Base-by-base conservation (phyloP, 2,329 filamentous ascomycete species). In the Lachnellula subtilissima region DNA sequence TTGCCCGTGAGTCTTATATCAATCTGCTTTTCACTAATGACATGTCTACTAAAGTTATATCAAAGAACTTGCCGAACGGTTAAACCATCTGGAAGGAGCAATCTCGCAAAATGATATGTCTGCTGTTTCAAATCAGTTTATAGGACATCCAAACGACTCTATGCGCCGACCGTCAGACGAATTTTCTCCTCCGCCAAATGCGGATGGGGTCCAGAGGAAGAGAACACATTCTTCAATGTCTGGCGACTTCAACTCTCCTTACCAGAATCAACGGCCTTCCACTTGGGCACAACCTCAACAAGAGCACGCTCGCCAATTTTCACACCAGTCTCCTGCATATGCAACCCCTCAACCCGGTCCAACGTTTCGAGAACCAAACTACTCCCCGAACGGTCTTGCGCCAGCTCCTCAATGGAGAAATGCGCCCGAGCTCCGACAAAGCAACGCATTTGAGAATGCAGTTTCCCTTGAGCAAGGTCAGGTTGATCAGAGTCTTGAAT, bases 31-130 rank as follows among this genome's bases (percentile, higher is more conserved):
- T 32, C 50, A 39, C 57, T 62, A 45, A 64, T 59, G 56, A 36
- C 46, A 47, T 46, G 57, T 57, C 28, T 45, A 28, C 25, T 32
- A 51, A 65, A 89, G 86, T 15, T 96, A 96, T 66, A 96, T 96
- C 70, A 96, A 95, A 70, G 91, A 96, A 71, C 80, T 96, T 22
- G 90, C 91, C 23, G 91, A 96, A 68, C 80, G 91, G 25, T 84
- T 96, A 57, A 85, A 92, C 65, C 86, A 83, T 45, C 86, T 96
- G 47, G 91, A 96, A 69, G 88, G 86, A 62, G 88, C 90, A 68
- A 83, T 94, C 55, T 79, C 82, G 73, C 66, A 74, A n/a, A 71
- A 80, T n/a, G 77, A 80, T 28, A 61, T 74, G 17, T 65, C 73
- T 4, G 50, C 52, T n/a, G 48, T 48, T 5, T 66, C 65, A 6